Evolutionary conservation across 495 filamentous ascomycete genomes (phyloP).

Genomic region (Baudoinia panamericana): DNA sequence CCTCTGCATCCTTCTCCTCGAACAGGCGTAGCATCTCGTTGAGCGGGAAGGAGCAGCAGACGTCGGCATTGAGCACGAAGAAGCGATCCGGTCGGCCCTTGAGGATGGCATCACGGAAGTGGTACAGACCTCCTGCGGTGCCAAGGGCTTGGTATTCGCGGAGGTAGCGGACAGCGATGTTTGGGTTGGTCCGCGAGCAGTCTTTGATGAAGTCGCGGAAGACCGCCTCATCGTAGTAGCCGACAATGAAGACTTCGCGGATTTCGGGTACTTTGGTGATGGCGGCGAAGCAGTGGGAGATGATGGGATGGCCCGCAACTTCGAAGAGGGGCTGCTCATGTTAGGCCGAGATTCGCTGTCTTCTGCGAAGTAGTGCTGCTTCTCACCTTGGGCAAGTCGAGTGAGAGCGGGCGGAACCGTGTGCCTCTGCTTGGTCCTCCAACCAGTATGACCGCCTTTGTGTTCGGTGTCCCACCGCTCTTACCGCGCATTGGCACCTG

Average conservation of each 20-base stretch:
- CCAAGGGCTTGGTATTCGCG: conserved; percentile 95
- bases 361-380: neutral
- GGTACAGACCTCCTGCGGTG: conserved; percentile 93
- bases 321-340: conserved; percentile 80
- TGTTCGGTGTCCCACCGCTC: conserved; percentile 34
- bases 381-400: conserved; percentile 90
- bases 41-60: conserved; percentile 97
- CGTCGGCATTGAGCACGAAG: conserved; percentile 96
- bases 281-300: conserved; percentile 91
- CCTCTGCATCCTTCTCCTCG: conserved; percentile 91
- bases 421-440: conserved; percentile 91
- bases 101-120: conserved; percentile 98
- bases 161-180: conserved; percentile 86
- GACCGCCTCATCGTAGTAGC: conserved; percentile 95
- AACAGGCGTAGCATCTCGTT: conserved; percentile 89
- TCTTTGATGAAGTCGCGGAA: conserved; percentile 98
- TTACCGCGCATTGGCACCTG: conserved; percentile 28
- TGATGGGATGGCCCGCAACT: conserved; percentile 90
- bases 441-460: conserved; percentile 62
- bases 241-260: conserved; percentile 91
- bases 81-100: conserved; percentile 89
- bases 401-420: conserved; percentile 85
- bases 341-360: neutral
- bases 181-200: conserved; percentile 66
- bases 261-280: conserved; percentile 84